Percentiles rank a stretch among this genome's conserved stretches.
Conservation (phyloP, 306 rosid species). For the Mimosa bimucronata region DNA sequence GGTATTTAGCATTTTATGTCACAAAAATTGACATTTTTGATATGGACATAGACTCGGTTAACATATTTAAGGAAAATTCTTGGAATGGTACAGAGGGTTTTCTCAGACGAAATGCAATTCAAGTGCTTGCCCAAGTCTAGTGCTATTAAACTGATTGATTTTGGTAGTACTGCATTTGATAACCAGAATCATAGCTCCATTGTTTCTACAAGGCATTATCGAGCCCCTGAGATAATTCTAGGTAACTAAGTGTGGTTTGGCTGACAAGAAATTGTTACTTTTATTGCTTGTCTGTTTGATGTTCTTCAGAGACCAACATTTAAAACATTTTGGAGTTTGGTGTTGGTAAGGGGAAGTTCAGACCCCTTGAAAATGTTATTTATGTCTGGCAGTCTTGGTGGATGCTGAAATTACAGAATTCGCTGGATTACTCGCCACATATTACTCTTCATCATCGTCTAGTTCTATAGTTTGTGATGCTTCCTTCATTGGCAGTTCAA, state of each 20-base stretch:
- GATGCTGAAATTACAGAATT: conserved; percentile 4
- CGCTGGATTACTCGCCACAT: not conserved
- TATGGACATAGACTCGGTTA: conserved; percentile 44
- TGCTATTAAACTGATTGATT: conserved; percentile 99
- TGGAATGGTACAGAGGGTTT: conserved; percentile 88
- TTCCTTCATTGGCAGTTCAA: conserved; percentile 20
- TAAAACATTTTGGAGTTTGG: conserved; percentile 21
- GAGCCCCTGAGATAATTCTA: conserved; percentile 97
- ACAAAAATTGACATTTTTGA: conserved; percentile 34
- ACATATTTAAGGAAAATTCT: conserved; percentile 46
- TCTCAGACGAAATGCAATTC: conserved; percentile 75
- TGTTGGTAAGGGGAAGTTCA: conserved; percentile 12
- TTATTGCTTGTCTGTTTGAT: conserved; percentile 30
- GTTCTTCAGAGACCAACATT: conserved; percentile 30
- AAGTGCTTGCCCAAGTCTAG: conserved; percentile 99
- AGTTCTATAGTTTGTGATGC: conserved; percentile 10
- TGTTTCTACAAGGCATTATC: conserved; percentile 97
- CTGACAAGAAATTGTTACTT: conserved; percentile 44
- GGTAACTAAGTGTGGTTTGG: conserved; percentile 71
- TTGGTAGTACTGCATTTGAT: conserved; percentile 94
- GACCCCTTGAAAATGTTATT: conserved; percentile 15
- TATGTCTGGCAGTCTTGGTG: not conserved
- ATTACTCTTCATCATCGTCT: conserved; percentile 12
- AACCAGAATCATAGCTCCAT: conserved; percentile 90
- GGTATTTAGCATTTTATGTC: conserved; percentile 63